These are phyloP conservation scores for Salix arbutifolia DNA, from an alignment of 345 rosid species.

Conservation along the genomic window DNA sequence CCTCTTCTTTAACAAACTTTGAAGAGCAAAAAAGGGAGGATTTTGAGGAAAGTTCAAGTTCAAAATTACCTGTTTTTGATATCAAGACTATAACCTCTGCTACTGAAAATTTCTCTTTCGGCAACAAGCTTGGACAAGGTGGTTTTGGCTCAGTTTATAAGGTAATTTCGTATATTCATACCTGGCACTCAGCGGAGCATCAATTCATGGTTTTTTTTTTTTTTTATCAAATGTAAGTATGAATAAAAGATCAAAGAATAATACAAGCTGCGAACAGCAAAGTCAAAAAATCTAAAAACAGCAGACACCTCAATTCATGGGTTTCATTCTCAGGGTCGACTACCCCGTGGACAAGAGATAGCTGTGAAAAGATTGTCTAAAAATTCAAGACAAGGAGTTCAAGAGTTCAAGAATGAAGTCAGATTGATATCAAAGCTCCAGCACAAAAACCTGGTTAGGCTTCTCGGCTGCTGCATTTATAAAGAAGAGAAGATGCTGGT, in stretches of 20 bases:
- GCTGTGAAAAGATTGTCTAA: conserved; percentile 69
- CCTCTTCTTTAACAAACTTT: not conserved
- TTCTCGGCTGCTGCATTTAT: conserved; percentile 55
- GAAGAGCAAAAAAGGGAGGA: not conserved
- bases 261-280: no score
- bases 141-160: conserved; percentile 48
- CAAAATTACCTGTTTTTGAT: conserved; percentile 7
- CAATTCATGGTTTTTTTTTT: no score
- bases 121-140: conserved; percentile 35
- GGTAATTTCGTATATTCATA: conserved; percentile 11
- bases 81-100: conserved; percentile 13
- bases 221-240: no score
- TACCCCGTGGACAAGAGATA: conserved; percentile 55
- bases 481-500: conserved; percentile 68
- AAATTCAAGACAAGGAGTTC: conserved; percentile 61
- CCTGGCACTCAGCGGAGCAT: no score
- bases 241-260: no score
- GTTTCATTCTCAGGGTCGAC: conserved; percentile 42
- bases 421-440: conserved; percentile 64
- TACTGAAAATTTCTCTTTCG: conserved; percentile 24
- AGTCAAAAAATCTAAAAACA: no score
- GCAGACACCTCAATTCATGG: no score
- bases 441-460: conserved; percentile 65
- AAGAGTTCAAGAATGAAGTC: conserved; percentile 65
- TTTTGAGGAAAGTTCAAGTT: not conserved